Evolutionary conservation across 2,329 filamentous ascomycete genomes (phyloP), one percentile per base, ranked within the genome.

Genomic region (Venturia nashicola): DNA sequence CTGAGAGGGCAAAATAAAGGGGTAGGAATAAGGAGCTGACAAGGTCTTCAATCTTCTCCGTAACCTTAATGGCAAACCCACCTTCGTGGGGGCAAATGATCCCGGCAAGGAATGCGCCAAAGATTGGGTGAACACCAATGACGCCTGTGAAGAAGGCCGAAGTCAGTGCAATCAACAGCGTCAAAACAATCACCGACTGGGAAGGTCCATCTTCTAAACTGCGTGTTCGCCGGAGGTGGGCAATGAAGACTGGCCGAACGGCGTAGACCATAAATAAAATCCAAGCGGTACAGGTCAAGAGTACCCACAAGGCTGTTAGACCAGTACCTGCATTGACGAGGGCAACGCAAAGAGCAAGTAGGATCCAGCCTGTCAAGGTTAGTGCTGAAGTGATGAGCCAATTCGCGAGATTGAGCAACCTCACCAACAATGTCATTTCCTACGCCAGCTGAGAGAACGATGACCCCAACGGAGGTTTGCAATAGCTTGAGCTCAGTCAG

Each of bases 71-170:
- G 27, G 90, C 89, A 71, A 96, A 96, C 36, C 91, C 90, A 60
- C 89, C 88, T 65, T 96, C 89, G 71, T 94, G 91, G 0, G 92
- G 93, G 68, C 91, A 91, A 65, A 97, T 94, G 34, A 97, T 74
- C 1, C 93, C 93, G 51, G 93, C 84, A 65, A 97, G 80, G 72
- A 97, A 97, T 3, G 88, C 91, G 51, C 93, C 93, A 70, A 97
- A 97, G 72, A 97, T 97, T 64, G 93, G 85, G 73, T 97, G 93
- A 1, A 97, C 86, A 59, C 93, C 93, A 71, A 97, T 96, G 65
- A 94, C 88, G 64, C 87, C 86, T 0, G 91, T 95, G 72, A 96
- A 96, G 79, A 92, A 96, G 5, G 91, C 82, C 0, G 90, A 94
- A 0, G 83, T 80, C 18, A 97, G 80, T 0, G 88, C 87, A 62